phyloP scores from a whole-genome alignment of 1,284 basidiomycete genomes.

The Cryptococcus maquisensis region DNA sequence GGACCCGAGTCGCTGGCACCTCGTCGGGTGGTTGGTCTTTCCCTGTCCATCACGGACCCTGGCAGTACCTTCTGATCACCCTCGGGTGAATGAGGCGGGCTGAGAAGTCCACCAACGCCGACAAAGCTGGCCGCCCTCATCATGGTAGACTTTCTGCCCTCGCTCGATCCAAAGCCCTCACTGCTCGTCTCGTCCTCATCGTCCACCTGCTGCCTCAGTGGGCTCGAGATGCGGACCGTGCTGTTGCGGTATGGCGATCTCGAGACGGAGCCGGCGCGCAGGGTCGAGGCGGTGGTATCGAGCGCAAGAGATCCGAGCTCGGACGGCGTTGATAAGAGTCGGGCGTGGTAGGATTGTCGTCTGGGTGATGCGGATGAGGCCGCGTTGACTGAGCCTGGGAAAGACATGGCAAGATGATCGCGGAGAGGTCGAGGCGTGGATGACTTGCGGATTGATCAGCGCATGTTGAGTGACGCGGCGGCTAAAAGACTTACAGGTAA shows the following conservation, averaged over 20 bases:
- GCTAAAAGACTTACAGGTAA: constrained; percentile 25
- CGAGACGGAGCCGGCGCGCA: not conserved
- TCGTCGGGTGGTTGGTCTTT: not conserved
- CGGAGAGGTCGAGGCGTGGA: constrained; percentile 29
- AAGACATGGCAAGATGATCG: constrained; percentile 35
- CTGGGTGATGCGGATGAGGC: constrained; percentile 6
- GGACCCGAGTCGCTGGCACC: not conserved
- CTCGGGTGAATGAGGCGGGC: constrained; percentile 25
- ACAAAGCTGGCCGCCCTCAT: constrained; percentile 21
- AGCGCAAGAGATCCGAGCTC: constrained; percentile 11
- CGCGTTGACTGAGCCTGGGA: constrained; percentile 25
- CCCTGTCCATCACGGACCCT: constrained; percentile 1
- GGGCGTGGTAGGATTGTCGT: constrained; percentile 26
- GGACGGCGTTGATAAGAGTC: constrained; percentile 16
- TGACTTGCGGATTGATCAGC: constrained; percentile 7
- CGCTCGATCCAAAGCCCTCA: not conserved
- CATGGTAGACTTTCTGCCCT: not conserved
- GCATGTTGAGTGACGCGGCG: not conserved
- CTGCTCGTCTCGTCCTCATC: constrained; percentile 13
- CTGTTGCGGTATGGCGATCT: constrained; percentile 25
- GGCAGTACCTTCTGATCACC: constrained; percentile 8
- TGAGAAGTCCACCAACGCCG: constrained; percentile 24
- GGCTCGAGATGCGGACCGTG: constrained; percentile 29
- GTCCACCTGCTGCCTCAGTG: constrained; percentile 29
- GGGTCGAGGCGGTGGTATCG: constrained; percentile 3